These are phyloP conservation scores for Monosporascus sp. DNA, from an alignment of 2,329 filamentous ascomycete species.

Conservation along the genomic window DNA sequence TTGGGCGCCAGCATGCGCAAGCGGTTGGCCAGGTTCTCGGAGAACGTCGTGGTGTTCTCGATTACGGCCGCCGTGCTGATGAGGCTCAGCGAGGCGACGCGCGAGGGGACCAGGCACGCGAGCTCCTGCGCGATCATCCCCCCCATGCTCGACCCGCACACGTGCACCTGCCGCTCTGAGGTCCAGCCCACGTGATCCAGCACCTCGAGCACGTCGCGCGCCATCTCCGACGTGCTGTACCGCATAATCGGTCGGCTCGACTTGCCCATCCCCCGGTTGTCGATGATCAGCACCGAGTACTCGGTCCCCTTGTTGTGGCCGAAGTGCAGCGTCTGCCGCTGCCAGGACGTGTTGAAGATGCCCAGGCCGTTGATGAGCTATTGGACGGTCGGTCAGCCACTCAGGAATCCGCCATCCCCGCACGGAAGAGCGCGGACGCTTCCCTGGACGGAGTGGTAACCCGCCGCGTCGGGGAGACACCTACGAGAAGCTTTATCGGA, in stretches of 20 bases:
- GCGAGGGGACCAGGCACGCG: slow-evolving; percentile 45
- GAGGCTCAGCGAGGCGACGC: slow-evolving; percentile 53
- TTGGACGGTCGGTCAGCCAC: no score
- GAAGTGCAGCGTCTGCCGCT: slow-evolving; percentile 78
- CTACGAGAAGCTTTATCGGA: slow-evolving; percentile 65
- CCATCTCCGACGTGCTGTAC: slow-evolving; percentile 84
- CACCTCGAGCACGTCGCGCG: slow-evolving; percentile 68
- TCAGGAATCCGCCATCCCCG: no score
- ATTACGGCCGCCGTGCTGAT: slow-evolving; percentile 57
- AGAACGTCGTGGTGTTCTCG: slow-evolving; percentile 55
- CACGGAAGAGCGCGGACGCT: no score
- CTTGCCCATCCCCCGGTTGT: slow-evolving; percentile 80
- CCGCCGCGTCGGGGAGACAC: slow-evolving; percentile 27
- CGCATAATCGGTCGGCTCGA: slow-evolving; percentile 72
- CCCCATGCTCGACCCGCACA: slow-evolving; percentile 78
- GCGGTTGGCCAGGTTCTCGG: slow-evolving; percentile 58
- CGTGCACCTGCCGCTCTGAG: slow-evolving; percentile 47
- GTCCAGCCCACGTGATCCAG: slow-evolving; percentile 62
- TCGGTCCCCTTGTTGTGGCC: slow-evolving; percentile 62
- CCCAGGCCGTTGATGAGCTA: slow-evolving; percentile 81
- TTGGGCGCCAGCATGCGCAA: slow-evolving; percentile 62
- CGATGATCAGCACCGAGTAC: slow-evolving; percentile 71
- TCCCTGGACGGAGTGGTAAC: no score
- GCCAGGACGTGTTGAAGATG: slow-evolving; percentile 64
- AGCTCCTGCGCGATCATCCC: slow-evolving; percentile 92